These are phyloP conservation scores for Solanum paucissectum DNA, from an alignment of 257 asterid genomes.

Conservation along the genomic window DNA sequence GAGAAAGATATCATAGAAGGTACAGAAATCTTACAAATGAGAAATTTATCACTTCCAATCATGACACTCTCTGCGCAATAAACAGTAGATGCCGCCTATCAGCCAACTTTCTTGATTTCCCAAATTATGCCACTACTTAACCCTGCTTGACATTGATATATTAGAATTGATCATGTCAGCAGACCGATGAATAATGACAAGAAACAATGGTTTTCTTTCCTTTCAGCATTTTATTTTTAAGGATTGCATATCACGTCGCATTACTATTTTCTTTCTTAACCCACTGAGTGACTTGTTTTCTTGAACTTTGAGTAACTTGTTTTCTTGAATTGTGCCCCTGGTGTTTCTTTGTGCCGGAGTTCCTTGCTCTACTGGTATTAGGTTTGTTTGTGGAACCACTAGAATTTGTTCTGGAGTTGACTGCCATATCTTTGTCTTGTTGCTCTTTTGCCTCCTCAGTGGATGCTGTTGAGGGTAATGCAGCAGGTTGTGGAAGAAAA, in stretches of 20 bases:
- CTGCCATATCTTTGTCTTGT: constrained; percentile 10
- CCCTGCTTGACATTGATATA: neutral
- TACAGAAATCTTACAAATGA: neutral
- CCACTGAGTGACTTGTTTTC: constrained; percentile 61
- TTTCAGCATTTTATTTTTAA: neutral
- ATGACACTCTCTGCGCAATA: neutral
- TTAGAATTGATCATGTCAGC: neutral
- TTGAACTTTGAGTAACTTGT: constrained; percentile 37
- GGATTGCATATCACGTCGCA: neutral
- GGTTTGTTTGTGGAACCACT: constrained; percentile 34
- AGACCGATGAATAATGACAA: neutral
- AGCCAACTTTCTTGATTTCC: neutral
- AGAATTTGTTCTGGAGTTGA: constrained; percentile 21
- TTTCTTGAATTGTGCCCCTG: constrained; percentile 42
- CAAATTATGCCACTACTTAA: neutral
- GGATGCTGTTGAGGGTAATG: constrained; percentile 24
- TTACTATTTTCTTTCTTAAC: constrained; percentile 32
- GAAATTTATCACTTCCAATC: neutral
- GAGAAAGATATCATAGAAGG: neutral
- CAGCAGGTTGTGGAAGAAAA: constrained; percentile 58
- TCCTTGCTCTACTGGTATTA: constrained; percentile 37
- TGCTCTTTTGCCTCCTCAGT: constrained; percentile 15
- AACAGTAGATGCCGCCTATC: neutral
- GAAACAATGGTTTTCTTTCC: neutral
- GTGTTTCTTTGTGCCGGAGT: constrained; percentile 30